These are phyloP conservation scores for Pythium pyrilobum DNA, from an alignment of 352 stramenopile genomes.

Conservation along the genomic window DNA sequence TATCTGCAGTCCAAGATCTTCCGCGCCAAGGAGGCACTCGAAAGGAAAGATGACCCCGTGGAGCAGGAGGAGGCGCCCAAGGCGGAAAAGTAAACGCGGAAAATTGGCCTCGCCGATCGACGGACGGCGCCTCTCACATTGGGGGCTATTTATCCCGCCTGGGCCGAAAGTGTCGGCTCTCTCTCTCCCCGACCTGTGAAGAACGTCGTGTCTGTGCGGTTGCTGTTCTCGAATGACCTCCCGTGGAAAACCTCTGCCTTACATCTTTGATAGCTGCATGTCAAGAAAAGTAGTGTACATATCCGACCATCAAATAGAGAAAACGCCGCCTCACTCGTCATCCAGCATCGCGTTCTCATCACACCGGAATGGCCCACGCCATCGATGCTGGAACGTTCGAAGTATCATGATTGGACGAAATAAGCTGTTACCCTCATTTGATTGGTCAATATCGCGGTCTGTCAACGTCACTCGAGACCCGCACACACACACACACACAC, in stretches of 20 bases:
- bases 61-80: slow-evolving; percentile 16
- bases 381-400: too few relatives aligned
- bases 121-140: slow-evolving; percentile 9
- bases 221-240: not conserved
- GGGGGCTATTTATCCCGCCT: slow-evolving; percentile 24
- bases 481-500: too few relatives aligned
- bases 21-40: slow-evolving; percentile 85
- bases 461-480: slow-evolving; percentile 1
- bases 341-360: not conserved
- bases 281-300: too few relatives aligned
- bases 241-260: too few relatives aligned
- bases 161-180: slow-evolving; percentile 20
- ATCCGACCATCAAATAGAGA: not conserved
- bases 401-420: slow-evolving; percentile 3
- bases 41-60: slow-evolving; percentile 29
- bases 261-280: too few relatives aligned
- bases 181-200: slow-evolving; percentile 22
- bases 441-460: slow-evolving; percentile 8
- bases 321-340: too few relatives aligned
- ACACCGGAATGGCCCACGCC: too few relatives aligned
- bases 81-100: slow-evolving; percentile 16
- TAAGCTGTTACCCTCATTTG: not conserved
- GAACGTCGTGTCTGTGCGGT: not conserved
- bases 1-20: slow-evolving; percentile 93
- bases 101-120: not conserved